Base-by-base conservation (phyloP, 208 protist genomes). In the Porcisia deanei region DNA sequence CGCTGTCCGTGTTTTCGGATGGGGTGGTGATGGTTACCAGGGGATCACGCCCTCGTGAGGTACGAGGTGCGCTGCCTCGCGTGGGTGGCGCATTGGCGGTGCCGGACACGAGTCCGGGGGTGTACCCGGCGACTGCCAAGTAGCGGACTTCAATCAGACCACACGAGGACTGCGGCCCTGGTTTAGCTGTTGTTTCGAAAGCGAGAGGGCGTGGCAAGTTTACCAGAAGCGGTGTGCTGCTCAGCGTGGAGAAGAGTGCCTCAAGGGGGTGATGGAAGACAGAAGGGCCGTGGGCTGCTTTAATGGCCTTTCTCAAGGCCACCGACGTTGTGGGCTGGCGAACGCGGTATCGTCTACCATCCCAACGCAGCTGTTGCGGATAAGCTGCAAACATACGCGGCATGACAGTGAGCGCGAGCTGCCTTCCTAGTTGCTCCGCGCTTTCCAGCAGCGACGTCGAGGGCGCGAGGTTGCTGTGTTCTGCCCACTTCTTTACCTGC, bases 211-310 rank as follows among this genome's bases (percentile, higher is more conserved):
- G 75, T 4, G 74, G 74, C 6, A 79, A 70, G 3, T 58, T 71
- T 58, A 81, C 45, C 4, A 55, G 69, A 66, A 80, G 74, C 2
- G 73, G 43, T 9, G 45, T 70, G 4, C 73, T 73, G 55, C 70
- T 34, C 2, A 91, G 18, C 16, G 75, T 58, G 18, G 61, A 53
- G n/a, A 91, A 77, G 5, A 91, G 73, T 6, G 82, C 81, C 58
- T 91, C 82, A 6, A 89, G 68, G 12, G 87, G 87, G 65, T 91
- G 87, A 34, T 80, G 67, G 30, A 80, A 80, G 55, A 52, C 5
- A n/a, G 34, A 54, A 49, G 12, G 12, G 69, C 54, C 16, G 34
- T 20, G 30, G 39, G 20, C 20, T 20, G 18, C 22, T 16, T 22
- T 58, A 52, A 12, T 22, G 14, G 54, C 7, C n/a, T 47, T 63